Percentiles rank a stretch among this genome's conserved stretches.
phyloP scores from a whole-genome alignment of 2,329 filamentous ascomycete species.

The Penicillium sp. region DNA sequence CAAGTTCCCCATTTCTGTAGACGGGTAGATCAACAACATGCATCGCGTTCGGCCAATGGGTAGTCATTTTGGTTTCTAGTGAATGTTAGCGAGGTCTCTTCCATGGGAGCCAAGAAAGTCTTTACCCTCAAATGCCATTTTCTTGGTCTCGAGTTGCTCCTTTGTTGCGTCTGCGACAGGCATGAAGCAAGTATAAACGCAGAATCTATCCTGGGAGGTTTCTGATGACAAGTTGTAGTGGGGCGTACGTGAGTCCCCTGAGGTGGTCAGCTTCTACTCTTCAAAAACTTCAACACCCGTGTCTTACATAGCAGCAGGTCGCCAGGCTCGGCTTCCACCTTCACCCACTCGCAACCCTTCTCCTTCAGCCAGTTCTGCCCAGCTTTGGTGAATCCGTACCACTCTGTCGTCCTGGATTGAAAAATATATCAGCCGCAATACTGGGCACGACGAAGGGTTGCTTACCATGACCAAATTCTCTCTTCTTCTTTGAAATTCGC shows the following conservation, averaged over 20 bases:
- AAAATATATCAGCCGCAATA: neutral
- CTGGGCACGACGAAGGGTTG: neutral
- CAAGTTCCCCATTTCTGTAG: constrained; percentile 16
- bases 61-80: constrained; percentile 38
- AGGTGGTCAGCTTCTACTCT: neutral
- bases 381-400: constrained; percentile 31
- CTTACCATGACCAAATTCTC: constrained; percentile 26
- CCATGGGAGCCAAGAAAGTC: too few species aligned
- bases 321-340: constrained; percentile 47
- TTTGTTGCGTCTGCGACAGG: constrained; percentile 42
- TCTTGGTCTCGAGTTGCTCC: constrained; percentile 47
- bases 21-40: constrained; percentile 21
- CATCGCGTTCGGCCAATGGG: constrained; percentile 39
- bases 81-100: neutral
- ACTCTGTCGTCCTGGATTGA: constrained; percentile 21
- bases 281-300: neutral
- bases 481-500: constrained; percentile 28
- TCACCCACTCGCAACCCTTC: constrained; percentile 30
- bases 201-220: constrained; percentile 31
- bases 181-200: constrained; percentile 45
- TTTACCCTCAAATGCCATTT: constrained; percentile 39
- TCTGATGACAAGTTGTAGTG: constrained; percentile 44
- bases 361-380: constrained; percentile 35
- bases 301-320: constrained; percentile 46
- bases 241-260: constrained; percentile 37